These are phyloP conservation scores for Colletotrichum nymphaeae DNA, from an alignment of 2,329 filamentous ascomycete genomes.

Conservation along the genomic window DNA sequence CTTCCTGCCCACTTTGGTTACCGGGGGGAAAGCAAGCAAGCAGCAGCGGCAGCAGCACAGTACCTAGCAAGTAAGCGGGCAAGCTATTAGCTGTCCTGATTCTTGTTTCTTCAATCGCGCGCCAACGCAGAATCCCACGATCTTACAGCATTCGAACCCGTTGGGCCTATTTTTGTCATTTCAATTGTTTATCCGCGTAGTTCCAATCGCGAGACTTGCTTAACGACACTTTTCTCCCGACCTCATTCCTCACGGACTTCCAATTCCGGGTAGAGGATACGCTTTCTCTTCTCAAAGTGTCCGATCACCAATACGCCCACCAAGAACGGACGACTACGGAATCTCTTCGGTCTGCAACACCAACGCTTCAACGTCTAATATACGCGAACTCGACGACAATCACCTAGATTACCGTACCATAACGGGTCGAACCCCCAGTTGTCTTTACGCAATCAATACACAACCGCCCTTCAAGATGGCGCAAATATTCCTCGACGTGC, in stretches of 20 bases:
- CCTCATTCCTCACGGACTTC: neutral
- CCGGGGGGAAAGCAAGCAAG: constrained; percentile 11
- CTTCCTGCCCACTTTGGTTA: constrained; percentile 28
- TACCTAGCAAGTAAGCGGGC: neutral
- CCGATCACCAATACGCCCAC: neutral
- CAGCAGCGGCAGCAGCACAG: neutral
- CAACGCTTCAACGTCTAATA: neutral
- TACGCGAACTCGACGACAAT: neutral
- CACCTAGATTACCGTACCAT: no score
- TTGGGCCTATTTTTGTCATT: neutral
- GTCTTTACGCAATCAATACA: neutral
- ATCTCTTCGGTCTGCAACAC: no score
- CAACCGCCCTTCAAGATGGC: constrained; percentile 67
- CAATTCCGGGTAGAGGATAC: neutral
- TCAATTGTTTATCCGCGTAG: neutral
- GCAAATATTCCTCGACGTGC: constrained; percentile 85
- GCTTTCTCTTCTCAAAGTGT: neutral
- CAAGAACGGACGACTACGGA: neutral
- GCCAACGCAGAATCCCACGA: neutral
- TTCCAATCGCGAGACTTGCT: neutral
- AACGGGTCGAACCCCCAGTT: neutral
- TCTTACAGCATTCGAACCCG: constrained; percentile 5
- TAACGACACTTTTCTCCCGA: neutral
- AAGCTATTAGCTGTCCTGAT: constrained; percentile 28
- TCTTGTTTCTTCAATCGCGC: constrained; percentile 2